Percentiles rank a stretch among this genome's conserved stretches.
Evolutionary conservation across 805 yeast species (phyloP).

Genomic region (Teunomyces atbi): DNA sequence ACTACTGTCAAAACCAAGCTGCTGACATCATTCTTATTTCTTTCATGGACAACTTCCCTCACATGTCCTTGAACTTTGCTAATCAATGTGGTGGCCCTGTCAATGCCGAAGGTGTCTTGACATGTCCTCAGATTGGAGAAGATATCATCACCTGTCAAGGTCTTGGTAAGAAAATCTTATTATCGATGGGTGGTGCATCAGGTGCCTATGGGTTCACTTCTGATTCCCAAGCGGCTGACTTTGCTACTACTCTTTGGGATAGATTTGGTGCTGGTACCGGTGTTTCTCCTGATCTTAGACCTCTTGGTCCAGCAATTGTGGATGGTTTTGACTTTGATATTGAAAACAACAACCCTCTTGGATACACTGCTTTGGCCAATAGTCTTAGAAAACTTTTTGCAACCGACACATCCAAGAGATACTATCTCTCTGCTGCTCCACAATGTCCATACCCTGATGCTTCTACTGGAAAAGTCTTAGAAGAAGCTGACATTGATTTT

Average conservation of each 20-base stretch:
- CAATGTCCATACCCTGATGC: constrained; percentile 88
- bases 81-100: constrained; percentile 13
- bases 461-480: constrained; percentile 22
- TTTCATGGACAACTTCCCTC: constrained; percentile 13
- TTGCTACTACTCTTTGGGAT: constrained; percentile 28
- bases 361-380: constrained; percentile 59
- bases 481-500: constrained; percentile 67
- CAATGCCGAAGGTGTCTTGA: constrained; percentile 12
- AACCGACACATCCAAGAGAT: constrained; percentile 45
- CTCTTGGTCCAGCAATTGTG: constrained; percentile 69
- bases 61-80: constrained; percentile 13
- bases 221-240: constrained; percentile 27
- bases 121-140: constrained; percentile 37
- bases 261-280: constrained; percentile 21
- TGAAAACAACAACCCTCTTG: constrained; percentile 58
- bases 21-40: constrained; percentile 15
- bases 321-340: constrained; percentile 85
- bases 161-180: constrained; percentile 71
- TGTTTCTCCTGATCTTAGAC: constrained; percentile 30
- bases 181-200: constrained; percentile 62
- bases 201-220: constrained; percentile 40
- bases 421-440: constrained; percentile 86
- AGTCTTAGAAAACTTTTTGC: constrained; percentile 21
- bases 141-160: constrained; percentile 77
- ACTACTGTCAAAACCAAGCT: constrained; percentile 12